Evolutionary conservation across 1,284 basidiomycete genomes (phyloP).

Genomic region (Rhizopogon parksii): DNA sequence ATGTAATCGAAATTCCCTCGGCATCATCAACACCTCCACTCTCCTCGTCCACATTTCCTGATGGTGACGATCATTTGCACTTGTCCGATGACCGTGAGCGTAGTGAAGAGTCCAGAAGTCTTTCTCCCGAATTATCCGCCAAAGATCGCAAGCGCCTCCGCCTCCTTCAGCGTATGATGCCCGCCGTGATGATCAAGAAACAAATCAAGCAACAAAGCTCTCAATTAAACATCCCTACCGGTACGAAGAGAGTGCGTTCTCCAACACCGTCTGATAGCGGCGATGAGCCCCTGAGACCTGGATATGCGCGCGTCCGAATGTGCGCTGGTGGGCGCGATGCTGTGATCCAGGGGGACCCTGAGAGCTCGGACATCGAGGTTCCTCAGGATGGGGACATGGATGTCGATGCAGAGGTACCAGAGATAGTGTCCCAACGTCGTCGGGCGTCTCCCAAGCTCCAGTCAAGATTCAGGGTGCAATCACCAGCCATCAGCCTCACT

Average conservation of each 20-base stretch:
- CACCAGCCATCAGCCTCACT: neutral
- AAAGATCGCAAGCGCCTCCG: slow-evolving; percentile 29
- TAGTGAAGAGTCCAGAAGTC: neutral
- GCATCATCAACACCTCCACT: slow-evolving; percentile 1
- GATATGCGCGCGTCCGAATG: slow-evolving; percentile 36
- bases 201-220: slow-evolving; percentile 17
- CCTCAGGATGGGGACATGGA: neutral
- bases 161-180: slow-evolving; percentile 38
- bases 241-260: slow-evolving; percentile 4
- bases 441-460: neutral
- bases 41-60: neutral
- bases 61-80: neutral
- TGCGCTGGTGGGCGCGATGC: slow-evolving; percentile 23
- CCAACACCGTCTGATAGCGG: slow-evolving; percentile 18
- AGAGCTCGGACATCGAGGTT: slow-evolving; percentile 37
- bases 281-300: slow-evolving; percentile 35
- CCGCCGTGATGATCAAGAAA: slow-evolving; percentile 35
- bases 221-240: neutral
- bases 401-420: neutral
- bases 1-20: slow-evolving; percentile 3
- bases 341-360: slow-evolving; percentile 41
- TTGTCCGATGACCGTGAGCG: slow-evolving; percentile 11
- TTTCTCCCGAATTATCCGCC: slow-evolving; percentile 14
- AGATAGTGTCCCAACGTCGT: neutral
- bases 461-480: neutral